Evolutionary conservation across 2,329 filamentous ascomycete genomes (phyloP).

Genomic region (Colletotrichum eremochloae): DNA sequence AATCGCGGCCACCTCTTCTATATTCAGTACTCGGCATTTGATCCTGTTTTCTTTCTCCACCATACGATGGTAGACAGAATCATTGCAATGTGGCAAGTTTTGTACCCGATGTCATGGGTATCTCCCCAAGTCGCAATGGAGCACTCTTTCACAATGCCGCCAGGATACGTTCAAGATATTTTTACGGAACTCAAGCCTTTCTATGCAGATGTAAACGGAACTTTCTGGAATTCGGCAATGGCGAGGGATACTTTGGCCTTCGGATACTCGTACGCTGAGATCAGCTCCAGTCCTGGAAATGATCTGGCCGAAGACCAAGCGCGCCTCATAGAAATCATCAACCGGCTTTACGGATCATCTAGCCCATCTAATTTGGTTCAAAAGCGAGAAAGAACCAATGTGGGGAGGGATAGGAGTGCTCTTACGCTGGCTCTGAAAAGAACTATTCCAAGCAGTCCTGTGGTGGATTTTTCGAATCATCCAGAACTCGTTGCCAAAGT

Average conservation of each 20-base stretch:
- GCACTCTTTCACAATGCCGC: conserved; percentile 71
- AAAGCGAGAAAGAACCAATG: conserved; percentile 9
- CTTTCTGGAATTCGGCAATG: conserved; percentile 77
- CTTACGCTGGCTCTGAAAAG: conserved; percentile 41
- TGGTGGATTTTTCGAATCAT: conserved; percentile 26
- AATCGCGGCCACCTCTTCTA: conserved; percentile 77
- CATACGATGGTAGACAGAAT: conserved; percentile 82
- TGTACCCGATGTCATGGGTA: conserved; percentile 78
- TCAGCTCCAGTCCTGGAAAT: conserved; percentile 49
- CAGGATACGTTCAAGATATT: conserved; percentile 66
- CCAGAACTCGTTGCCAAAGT: conserved; percentile 14
- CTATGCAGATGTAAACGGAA: conserved; percentile 66
- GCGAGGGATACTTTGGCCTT: conserved; percentile 72
- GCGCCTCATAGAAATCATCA: conserved; percentile 67
- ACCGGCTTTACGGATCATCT: conserved; percentile 58
- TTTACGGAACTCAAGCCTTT: conserved; percentile 77
- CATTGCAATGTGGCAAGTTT: conserved; percentile 81
- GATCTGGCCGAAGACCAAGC: conserved; percentile 54
- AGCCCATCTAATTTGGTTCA: conserved; percentile 46
- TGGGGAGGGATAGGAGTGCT: background rate
- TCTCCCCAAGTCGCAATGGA: conserved; percentile 66
- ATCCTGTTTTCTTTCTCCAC: conserved; percentile 84
- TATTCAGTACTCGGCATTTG: conserved; percentile 80
- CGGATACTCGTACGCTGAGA: conserved; percentile 82
- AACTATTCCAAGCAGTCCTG: background rate